These are phyloP conservation scores for Nematodospora anomalae DNA, from an alignment of 1,139 yeast genomes.

Conservation along the genomic window DNA sequence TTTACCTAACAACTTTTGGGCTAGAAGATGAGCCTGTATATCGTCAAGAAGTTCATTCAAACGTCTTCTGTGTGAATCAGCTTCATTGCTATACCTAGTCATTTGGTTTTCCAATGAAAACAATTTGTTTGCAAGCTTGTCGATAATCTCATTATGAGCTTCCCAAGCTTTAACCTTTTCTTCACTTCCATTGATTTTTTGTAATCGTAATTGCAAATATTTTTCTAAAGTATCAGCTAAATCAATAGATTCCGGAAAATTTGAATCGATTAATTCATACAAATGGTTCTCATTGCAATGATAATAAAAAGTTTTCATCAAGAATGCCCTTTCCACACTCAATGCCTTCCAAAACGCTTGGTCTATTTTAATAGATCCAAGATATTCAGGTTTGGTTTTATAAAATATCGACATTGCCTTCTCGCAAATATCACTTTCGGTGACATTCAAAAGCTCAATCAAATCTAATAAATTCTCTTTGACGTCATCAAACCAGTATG, in stretches of 20 bases:
- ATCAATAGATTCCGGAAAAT: slow-evolving; percentile 78
- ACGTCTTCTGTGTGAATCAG: slow-evolving; percentile 10
- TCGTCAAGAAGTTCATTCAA: slow-evolving; percentile 5
- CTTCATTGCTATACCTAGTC: slow-evolving; percentile 13
- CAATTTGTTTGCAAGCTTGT: slow-evolving; percentile 12
- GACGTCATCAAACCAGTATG: slow-evolving; percentile 69
- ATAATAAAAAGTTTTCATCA: slow-evolving; percentile 65
- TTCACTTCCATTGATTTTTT: slow-evolving; percentile 32
- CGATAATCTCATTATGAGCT: slow-evolving; percentile 14
- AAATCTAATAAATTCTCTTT: slow-evolving; percentile 72
- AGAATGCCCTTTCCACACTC: slow-evolving; percentile 73
- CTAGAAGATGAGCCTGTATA: slow-evolving; percentile 6
- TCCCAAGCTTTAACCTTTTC: slow-evolving; percentile 23
- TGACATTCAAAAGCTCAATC: slow-evolving; percentile 64
- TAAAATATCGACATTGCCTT: slow-evolving; percentile 66
- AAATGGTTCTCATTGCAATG: slow-evolving; percentile 58
- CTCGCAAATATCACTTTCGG: slow-evolving; percentile 64
- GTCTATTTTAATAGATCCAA: slow-evolving; percentile 57
- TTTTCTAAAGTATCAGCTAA: slow-evolving; percentile 59
- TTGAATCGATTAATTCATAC: slow-evolving; percentile 62
- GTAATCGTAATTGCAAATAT: slow-evolving; percentile 50
- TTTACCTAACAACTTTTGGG: slow-evolving; percentile 6
- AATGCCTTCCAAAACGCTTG: slow-evolving; percentile 65
- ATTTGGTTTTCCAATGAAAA: slow-evolving; percentile 15
- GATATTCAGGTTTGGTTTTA: slow-evolving; percentile 59